These are phyloP conservation scores for Termitomyces sp. DNA, from an alignment of 768 basidiomycete genomes.

Conservation along the genomic window DNA sequence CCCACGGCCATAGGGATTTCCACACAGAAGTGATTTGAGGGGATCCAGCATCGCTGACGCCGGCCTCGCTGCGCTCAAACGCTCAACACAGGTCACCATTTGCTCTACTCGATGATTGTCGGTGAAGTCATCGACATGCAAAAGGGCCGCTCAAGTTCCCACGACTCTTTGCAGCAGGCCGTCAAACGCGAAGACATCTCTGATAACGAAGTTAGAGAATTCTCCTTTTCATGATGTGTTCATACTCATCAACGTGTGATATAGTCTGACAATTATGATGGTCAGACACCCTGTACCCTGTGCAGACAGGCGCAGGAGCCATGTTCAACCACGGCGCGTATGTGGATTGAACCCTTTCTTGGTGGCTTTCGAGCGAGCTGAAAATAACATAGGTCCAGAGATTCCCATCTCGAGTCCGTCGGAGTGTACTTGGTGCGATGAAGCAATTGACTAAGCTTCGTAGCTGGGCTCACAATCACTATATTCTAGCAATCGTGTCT, in stretches of 20 bases:
- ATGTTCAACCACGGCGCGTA: constrained; percentile 9
- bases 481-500: constrained; percentile 24
- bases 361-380: background rate
- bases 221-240: background rate
- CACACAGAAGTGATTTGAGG: background rate
- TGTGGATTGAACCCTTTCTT: background rate
- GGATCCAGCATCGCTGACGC: background rate
- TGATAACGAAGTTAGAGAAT: background rate
- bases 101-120: background rate
- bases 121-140: background rate
- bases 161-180: background rate
- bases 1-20: background rate
- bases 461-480: background rate
- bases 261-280: constrained; percentile 8
- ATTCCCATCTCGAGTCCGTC: constrained; percentile 1
- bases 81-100: background rate
- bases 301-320: background rate
- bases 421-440: constrained; percentile 17
- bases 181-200: background rate
- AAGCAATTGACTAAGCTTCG: background rate
- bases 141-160: background rate
- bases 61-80: background rate
- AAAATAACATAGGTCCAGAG: background rate
- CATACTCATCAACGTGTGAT: background rate
- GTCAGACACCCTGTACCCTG: constrained; percentile 9